These are phyloP conservation scores for Begonia fuchsioides DNA, from an alignment of 306 rosid species.

Conservation along the genomic window DNA sequence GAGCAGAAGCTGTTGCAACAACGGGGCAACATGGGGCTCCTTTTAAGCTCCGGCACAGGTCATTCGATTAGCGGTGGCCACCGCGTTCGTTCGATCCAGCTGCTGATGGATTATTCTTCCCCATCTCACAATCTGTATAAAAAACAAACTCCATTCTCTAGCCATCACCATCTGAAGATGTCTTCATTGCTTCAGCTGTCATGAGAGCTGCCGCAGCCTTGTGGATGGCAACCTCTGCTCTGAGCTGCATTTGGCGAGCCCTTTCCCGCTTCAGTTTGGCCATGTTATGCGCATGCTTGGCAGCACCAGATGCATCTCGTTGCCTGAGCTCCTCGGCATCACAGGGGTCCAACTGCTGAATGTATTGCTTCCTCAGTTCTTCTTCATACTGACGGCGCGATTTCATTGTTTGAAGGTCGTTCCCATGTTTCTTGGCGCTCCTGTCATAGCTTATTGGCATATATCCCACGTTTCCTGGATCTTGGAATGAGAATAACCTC, in stretches of 20 bases:
- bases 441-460: slow-evolving; percentile 27
- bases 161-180: slow-evolving; percentile 22
- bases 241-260: slow-evolving; percentile 49
- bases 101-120: no score
- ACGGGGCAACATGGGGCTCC: no score
- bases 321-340: slow-evolving; percentile 48
- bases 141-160: slow-evolving; percentile 6
- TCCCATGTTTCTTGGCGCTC: slow-evolving; percentile 41
- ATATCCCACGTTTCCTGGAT: slow-evolving; percentile 31
- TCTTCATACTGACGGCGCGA: slow-evolving; percentile 22
- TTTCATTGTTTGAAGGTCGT: slow-evolving; percentile 22
- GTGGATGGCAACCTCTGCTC: slow-evolving; percentile 82
- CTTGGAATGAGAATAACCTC: slow-evolving; percentile 48
- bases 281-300: slow-evolving; percentile 39
- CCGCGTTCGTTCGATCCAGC: no score
- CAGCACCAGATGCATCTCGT: slow-evolving; percentile 51
- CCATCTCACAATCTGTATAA: no score
- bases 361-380: no score
- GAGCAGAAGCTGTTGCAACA: no score
- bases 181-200: slow-evolving; percentile 81
- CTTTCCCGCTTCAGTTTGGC: slow-evolving; percentile 61
- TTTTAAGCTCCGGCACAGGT: no score
- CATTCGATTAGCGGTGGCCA: no score
- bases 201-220: slow-evolving; percentile 74
- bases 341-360: slow-evolving; percentile 41